Conservation (phyloP, 2,329 filamentous ascomycete species). For the Phoma sp. region DNA sequence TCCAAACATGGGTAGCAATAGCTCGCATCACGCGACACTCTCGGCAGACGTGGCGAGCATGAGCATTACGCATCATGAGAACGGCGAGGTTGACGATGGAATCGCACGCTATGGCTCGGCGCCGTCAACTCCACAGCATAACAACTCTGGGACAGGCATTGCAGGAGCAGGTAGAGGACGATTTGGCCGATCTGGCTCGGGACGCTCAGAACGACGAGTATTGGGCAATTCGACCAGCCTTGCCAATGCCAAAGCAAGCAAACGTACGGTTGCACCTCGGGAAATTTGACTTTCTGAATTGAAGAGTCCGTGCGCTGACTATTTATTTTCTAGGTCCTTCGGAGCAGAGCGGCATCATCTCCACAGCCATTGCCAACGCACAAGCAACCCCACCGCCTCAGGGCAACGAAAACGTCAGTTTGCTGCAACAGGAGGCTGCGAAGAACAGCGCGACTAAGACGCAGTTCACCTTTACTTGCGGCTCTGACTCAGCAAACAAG, state of each 20-base stretch:
- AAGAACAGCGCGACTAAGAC: slow-evolving; percentile 74
- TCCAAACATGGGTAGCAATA: slow-evolving; percentile 80
- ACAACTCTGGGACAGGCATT: slow-evolving; percentile 67
- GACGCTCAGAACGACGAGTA: slow-evolving; percentile 53
- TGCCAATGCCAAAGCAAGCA: slow-evolving; percentile 53
- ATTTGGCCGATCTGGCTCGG: slow-evolving; percentile 68
- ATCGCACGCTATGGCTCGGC: slow-evolving; percentile 63
- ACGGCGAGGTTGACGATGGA: slow-evolving; percentile 55
- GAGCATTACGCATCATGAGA: slow-evolving; percentile 60
- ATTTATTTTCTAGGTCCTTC: slow-evolving; percentile 46
- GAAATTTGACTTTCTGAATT: slow-evolving; percentile 28
- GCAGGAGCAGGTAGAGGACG: slow-evolving; percentile 86
- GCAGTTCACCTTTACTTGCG: slow-evolving; percentile 96
- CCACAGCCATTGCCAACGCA: slow-evolving; percentile 87
- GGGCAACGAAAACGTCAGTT: slow-evolving; percentile 80
- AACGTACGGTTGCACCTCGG: slow-evolving; percentile 47
- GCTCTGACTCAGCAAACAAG: slow-evolving; percentile 83
- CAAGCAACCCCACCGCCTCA: slow-evolving; percentile 56
- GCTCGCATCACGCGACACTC: slow-evolving; percentile 62
- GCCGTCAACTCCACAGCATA: slow-evolving; percentile 60
- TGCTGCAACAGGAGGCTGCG: slow-evolving; percentile 73
- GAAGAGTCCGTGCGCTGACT: slow-evolving; percentile 47
- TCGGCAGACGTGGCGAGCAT: slow-evolving; percentile 71
- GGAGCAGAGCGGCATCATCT: slow-evolving; percentile 82
- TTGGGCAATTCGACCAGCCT: slow-evolving; percentile 52